These are phyloP conservation scores for Jamesozyma gamospora DNA, from an alignment of 805 yeast species.

Conservation along the genomic window DNA sequence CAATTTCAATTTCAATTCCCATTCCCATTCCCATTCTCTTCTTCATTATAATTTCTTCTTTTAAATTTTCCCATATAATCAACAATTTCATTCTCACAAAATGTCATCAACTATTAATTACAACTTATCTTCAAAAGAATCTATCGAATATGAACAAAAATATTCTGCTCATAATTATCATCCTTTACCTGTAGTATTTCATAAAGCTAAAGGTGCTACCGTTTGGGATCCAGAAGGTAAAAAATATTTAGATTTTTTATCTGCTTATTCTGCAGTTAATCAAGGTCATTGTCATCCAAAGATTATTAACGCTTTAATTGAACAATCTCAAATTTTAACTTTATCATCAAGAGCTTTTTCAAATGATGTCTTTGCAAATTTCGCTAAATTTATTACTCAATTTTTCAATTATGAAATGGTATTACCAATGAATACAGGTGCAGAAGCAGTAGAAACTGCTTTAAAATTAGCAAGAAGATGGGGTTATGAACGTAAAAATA, in stretches of 20 bases:
- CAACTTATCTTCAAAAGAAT: constrained; percentile 47
- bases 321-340: constrained; percentile 79
- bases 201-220: constrained; percentile 78
- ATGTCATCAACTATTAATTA: not conserved
- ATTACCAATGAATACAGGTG: constrained; percentile 97
- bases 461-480: constrained; percentile 92
- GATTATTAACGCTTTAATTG: constrained; percentile 72
- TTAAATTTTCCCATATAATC: too few species aligned
- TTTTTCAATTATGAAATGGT: constrained; percentile 87
- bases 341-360: constrained; percentile 89
- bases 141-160: constrained; percentile 58
- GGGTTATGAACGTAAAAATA: constrained; percentile 86
- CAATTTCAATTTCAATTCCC: not conserved
- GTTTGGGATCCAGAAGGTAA: constrained; percentile 99
- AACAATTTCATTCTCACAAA: too few species aligned
- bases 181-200: constrained; percentile 90
- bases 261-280: constrained; percentile 95
- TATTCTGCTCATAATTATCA: constrained; percentile 96
- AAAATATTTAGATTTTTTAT: constrained; percentile 82
- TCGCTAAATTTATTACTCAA: constrained; percentile 81
- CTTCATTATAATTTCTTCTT: too few species aligned
- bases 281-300: constrained; percentile 98
- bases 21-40: not conserved
- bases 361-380: constrained; percentile 76
- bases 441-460: constrained; percentile 96